Conservation (phyloP, 164 flowering plant genomes). For the Platanus orientalis region DNA sequence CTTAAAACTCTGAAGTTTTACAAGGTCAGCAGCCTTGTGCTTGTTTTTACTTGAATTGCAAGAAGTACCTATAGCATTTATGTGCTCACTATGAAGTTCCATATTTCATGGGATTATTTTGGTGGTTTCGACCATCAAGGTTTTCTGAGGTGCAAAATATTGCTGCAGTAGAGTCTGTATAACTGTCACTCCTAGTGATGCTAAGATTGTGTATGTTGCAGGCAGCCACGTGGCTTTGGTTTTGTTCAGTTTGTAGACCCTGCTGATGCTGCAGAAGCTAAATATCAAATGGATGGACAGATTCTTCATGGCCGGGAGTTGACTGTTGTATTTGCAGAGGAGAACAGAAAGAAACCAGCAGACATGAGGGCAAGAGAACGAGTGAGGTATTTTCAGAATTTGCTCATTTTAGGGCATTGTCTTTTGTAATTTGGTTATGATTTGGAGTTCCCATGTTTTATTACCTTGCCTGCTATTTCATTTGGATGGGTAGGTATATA, state of each 20-base stretch:
- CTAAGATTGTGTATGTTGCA: slow-evolving; percentile 21
- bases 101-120: slow-evolving; percentile 1
- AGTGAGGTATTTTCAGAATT: slow-evolving; percentile 28
- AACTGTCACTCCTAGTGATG: not conserved
- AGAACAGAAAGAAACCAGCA: slow-evolving; percentile 75
- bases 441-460: too few species aligned
- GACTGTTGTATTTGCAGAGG: slow-evolving; percentile 94
- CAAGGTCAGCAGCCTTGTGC: slow-evolving; percentile 68
- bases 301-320: slow-evolving; percentile 77
- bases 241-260: slow-evolving; percentile 88
- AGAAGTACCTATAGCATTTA: slow-evolving; percentile 13
- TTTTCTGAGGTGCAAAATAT: not conserved
- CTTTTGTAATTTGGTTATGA: not conserved
- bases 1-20: slow-evolving; percentile 34
- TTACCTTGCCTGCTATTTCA: too few species aligned
- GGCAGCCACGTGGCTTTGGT: slow-evolving; percentile 96
- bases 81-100: slow-evolving; percentile 4
- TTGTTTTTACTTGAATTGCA: slow-evolving; percentile 32
- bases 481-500: too few species aligned
- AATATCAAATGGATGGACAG: slow-evolving; percentile 89
- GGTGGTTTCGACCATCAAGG: not conserved
- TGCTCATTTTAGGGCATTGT: not conserved
- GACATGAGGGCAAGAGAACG: slow-evolving; percentile 92
- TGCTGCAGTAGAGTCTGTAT: not conserved
- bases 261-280: slow-evolving; percentile 95